Evolutionary conservation across 169 alveolate genomes (phyloP).

Genomic region (Eimeria sp.): DNA sequence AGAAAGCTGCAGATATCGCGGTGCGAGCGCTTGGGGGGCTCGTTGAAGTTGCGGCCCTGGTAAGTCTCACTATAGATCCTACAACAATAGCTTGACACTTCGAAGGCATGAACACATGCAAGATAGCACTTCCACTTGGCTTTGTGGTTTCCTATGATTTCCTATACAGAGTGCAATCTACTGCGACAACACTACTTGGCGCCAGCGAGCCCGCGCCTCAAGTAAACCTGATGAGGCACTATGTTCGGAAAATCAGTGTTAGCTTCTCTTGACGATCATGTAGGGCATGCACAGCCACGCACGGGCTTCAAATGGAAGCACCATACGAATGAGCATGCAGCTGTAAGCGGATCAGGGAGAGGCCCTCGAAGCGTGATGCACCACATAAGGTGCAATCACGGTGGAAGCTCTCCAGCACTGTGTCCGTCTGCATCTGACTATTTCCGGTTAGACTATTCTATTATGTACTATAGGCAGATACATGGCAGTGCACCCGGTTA

Average conservation of each 20-base stretch:
- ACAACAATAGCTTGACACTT: neutral
- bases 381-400: neutral
- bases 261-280: neutral
- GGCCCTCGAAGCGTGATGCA: neutral
- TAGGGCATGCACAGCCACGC: neutral
- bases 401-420: neutral
- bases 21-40: conserved; percentile 61
- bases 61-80: neutral
- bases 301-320: neutral
- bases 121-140: neutral
- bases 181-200: conserved; percentile 32
- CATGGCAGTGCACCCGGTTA: neutral
- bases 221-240: neutral
- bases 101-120: neutral
- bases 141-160: too few species aligned
- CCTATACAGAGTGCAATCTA: conserved; percentile 37
- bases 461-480: neutral
- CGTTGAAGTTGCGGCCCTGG: conserved; percentile 65
- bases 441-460: neutral
- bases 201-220: conserved; percentile 17
- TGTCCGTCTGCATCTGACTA: neutral
- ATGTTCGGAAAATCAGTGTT: neutral
- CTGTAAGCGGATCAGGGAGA: neutral
- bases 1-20: conserved; percentile 64
- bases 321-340: neutral